Conservation (phyloP, 805 yeast genomes). For the Zygosaccharomyces pseudorouxii region DNA sequence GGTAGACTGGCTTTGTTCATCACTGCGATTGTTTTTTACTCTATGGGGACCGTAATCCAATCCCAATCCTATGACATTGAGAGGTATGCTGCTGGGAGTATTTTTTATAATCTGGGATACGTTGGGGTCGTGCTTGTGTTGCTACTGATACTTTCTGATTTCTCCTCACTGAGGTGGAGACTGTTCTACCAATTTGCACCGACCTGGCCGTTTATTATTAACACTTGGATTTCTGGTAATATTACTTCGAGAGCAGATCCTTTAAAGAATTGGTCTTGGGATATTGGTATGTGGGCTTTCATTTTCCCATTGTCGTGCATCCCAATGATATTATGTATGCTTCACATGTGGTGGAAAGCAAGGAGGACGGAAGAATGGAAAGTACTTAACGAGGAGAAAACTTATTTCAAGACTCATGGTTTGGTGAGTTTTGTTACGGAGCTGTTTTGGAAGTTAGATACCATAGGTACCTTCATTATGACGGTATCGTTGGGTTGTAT, state of each 20-base stretch:
- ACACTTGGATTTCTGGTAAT: constrained; percentile 73
- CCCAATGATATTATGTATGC: constrained; percentile 52
- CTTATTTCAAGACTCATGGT: constrained; percentile 39
- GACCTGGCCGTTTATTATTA: constrained; percentile 67
- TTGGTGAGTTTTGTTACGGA: constrained; percentile 31
- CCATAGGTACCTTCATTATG: constrained; percentile 55
- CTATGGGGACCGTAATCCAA: constrained; percentile 53
- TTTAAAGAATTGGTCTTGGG: constrained; percentile 56
- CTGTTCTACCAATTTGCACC: constrained; percentile 60
- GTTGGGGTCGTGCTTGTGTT: constrained; percentile 57
- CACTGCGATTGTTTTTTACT: constrained; percentile 46
- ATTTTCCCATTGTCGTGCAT: constrained; percentile 61
- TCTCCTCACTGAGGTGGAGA: constrained; percentile 68
- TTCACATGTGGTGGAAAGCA: constrained; percentile 55
- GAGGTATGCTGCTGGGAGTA: constrained; percentile 54
- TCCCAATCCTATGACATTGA: constrained; percentile 51
- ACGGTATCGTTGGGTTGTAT: constrained; percentile 57
- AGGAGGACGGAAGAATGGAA: constrained; percentile 49
- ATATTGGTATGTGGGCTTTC: constrained; percentile 76
- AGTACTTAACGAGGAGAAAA: constrained; percentile 38
- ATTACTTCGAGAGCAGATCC: constrained; percentile 40
- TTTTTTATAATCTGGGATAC: constrained; percentile 48
- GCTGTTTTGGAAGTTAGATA: constrained; percentile 61
- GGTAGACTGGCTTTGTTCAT: constrained; percentile 49
- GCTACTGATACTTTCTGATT: constrained; percentile 58